These are phyloP conservation scores for Choiromyces venosus DNA, from an alignment of 495 filamentous ascomycete species.

Conservation along the genomic window DNA sequence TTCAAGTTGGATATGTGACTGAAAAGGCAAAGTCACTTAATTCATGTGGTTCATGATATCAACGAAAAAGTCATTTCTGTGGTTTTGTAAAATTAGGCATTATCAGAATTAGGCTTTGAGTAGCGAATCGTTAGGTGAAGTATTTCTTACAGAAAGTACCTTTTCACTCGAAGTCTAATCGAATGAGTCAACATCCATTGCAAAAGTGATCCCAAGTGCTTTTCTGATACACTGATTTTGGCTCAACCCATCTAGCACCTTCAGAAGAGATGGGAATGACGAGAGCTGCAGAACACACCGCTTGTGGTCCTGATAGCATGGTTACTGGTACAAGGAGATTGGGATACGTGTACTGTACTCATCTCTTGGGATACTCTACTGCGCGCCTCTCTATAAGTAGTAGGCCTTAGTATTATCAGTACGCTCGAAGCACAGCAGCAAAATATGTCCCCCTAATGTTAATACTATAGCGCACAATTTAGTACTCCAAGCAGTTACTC, in stretches of 20 bases:
- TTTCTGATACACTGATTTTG: not conserved
- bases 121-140: not conserved
- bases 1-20: not conserved
- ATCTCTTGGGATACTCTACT: not conserved
- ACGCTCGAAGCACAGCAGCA: not conserved
- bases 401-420: not conserved
- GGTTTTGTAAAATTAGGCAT: not conserved
- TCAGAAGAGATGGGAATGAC: not conserved
- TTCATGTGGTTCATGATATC: not conserved
- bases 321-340: not conserved
- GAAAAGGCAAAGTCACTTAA: not conserved
- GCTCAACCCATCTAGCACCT: not conserved
- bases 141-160: not conserved
- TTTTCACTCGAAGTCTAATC: not conserved
- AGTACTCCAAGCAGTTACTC: not conserved
- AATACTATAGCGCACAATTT: not conserved
- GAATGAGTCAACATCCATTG: not conserved
- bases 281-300: not conserved
- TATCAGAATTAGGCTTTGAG: not conserved
- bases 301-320: not conserved
- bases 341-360: not conserved
- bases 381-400: not conserved
- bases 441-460: not conserved
- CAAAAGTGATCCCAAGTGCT: not conserved
- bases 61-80: not conserved